Evolutionary conservation across 257 asterid species (phyloP), one percentile per base, ranked within the genome.

Genomic region (Echites panduratus): DNA sequence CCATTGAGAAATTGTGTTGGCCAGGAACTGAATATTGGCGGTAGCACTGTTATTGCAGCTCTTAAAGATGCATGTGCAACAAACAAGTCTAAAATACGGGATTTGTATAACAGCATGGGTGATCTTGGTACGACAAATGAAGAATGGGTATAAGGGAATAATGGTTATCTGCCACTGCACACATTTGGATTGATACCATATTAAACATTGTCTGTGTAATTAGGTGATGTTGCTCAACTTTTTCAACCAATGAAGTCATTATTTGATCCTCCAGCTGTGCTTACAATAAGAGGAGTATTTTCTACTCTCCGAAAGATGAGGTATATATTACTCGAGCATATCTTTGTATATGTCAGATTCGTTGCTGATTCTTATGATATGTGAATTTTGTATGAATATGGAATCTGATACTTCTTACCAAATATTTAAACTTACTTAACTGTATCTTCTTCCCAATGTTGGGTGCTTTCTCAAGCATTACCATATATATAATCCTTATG

Each of bases 161-260:
- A 58, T 65, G 53, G 29, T 56, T 74, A 16, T 59, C 40, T 67
- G 72, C 38, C 58, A 29, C 59, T 4, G 40, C 64, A 50, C 77
- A 20, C 35, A 26, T 38, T 48, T 35, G 20, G 19, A 29, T 17
- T 70, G 24, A 27, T 66, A 45, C 35, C 17, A 0, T 54, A 41
- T 77, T 64, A 68, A 78, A 65, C 73, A 68, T 52, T 75, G 26
- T 72, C 59, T 73, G 17, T 72, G 77, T 76, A 58, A 84, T 89
- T 80, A 93, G 98, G 98, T 83, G 98, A 93, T 87, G 98, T 89
- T 85, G 96, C 98, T 78, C 93, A 90, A 82, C 88, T 86, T 81
- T 93, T 93, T 84, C 92, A 97, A 63, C 95, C 87, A 84, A 90
- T 84, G 59, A 97, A 93, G 76, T 81, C 92, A 61, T 87, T 87